Evolutionary conservation across 2,329 filamentous ascomycete species (phyloP), one percentile per base, ranked within the genome.

Genomic region (Acrodontium crateriforme): DNA sequence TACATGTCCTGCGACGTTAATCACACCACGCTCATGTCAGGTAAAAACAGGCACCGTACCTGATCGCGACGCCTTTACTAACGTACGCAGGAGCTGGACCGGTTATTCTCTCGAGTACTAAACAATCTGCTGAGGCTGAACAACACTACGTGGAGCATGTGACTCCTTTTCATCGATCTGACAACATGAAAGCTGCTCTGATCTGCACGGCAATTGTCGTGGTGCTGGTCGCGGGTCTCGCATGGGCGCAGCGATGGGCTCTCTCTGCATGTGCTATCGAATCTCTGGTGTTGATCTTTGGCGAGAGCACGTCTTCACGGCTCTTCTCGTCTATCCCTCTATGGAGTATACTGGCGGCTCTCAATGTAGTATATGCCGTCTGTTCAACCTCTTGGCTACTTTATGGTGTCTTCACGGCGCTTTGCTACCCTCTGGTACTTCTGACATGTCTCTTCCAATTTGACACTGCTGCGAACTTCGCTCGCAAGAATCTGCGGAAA

Each of bases 341-440:
- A 2, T 67, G 62, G 62, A 54, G 59, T 1, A 37, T 65, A 2
- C 47, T 67, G 27, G 45, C 58, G 2, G 57, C 56, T 0, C 36
- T 67, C 15, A 64, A 67, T 35, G 42, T 66, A 3, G 35, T 49
- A 0, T 68, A 67, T 39, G 53, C 55, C 2, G 46, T 67, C 8
- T 56, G 52, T 24, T 53, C 63, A 9, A 67, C 63, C 9, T 67
- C 64, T 37, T 68, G 65, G 64, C 55, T 68, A 1, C 50, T 69
- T 0, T 60, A 61, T 30, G 55, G 53, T 38, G 36, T 56, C 1
- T 67, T 63, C 36, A 40, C 52, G 3, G 39, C 43, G 1, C 25
- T 38, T 1, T 65, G 62, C 37, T 66, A 60, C 39, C 52, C 56
- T 1, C 34, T 47, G 2, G 50, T 62, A 23, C 38, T 56, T 5